Evolutionary conservation across 2,329 filamentous ascomycete species (phyloP).

Genomic region (Cercospora sojina): DNA sequence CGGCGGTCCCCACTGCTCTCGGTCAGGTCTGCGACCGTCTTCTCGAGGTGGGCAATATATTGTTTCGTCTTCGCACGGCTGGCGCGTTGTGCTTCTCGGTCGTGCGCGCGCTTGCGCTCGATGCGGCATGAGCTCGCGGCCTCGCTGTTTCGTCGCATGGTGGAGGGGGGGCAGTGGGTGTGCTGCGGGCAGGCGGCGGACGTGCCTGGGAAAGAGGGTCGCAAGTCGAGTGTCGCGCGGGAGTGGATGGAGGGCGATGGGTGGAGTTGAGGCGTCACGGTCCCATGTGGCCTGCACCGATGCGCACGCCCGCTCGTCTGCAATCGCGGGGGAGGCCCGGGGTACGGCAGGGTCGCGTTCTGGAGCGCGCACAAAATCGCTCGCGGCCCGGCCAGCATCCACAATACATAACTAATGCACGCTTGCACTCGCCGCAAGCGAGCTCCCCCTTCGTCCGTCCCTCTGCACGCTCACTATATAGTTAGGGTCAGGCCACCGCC

Average conservation of each 20-base stretch:
- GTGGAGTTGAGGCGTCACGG: background rate
- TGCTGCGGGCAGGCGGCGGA: background rate
- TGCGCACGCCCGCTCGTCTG: background rate
- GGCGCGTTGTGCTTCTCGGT: conserved; percentile 27
- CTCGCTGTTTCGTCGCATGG: conserved; percentile 22
- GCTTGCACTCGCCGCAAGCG: background rate
- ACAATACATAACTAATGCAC: too few species aligned
- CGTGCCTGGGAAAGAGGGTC: background rate
- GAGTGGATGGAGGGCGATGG: background rate
- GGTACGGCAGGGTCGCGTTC: background rate
- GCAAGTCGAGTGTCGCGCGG: background rate
- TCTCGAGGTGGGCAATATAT: conserved; percentile 29
- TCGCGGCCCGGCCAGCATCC: too few species aligned
- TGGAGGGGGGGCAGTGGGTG: conserved; percentile 1
- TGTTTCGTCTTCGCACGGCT: conserved; percentile 29
- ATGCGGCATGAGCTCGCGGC: conserved; percentile 25
- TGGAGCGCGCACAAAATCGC: background rate
- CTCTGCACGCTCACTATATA: background rate
- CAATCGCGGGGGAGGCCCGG: background rate
- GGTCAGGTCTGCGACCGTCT: conserved; percentile 27
- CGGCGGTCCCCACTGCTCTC: conserved; percentile 24
- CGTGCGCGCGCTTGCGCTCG: conserved; percentile 32
- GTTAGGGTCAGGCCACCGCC: background rate
- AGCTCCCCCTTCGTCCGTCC: background rate
- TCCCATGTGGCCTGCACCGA: background rate